These are phyloP conservation scores for Drosera capensis DNA, from an alignment of 148 eudicot species.

Conservation along the genomic window DNA sequence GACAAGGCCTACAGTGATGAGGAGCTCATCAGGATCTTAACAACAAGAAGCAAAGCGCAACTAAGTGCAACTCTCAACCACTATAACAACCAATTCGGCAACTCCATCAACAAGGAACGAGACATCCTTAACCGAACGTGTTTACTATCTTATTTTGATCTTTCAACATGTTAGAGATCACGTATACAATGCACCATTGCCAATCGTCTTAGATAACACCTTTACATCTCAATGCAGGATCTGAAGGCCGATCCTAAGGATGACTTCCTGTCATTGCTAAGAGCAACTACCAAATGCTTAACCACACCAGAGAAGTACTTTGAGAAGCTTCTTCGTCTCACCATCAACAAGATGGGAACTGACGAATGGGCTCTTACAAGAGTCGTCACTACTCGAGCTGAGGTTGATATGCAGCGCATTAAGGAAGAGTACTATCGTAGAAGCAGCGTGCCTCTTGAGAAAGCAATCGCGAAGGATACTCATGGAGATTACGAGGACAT, in stretches of 20 bases:
- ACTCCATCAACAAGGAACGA: constrained; percentile 63
- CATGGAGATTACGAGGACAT: constrained; percentile 74
- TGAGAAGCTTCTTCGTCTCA: constrained; percentile 65
- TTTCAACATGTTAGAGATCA: too few relatives aligned
- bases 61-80: constrained; percentile 74
- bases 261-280: constrained; percentile 48
- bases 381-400: constrained; percentile 69
- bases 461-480: constrained; percentile 62
- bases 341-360: constrained; percentile 63
- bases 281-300: constrained; percentile 69
- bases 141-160: too few relatives aligned
- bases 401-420: constrained; percentile 58
- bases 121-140: neutral
- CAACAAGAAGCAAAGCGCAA: constrained; percentile 85
- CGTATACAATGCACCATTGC: too few relatives aligned
- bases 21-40: constrained; percentile 60
- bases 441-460: constrained; percentile 55
- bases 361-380: constrained; percentile 86
- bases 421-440: constrained; percentile 71
- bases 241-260: constrained; percentile 56
- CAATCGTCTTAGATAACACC: neutral
- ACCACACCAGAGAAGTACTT: constrained; percentile 68
- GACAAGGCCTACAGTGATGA: constrained; percentile 65
- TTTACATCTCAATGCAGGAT: constrained; percentile 25
- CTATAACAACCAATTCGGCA: constrained; percentile 60